Percentiles rank a stretch among this genome's conserved stretches.
phyloP scores from a whole-genome alignment of 768 basidiomycete species.

The Glaciozyma antarctica region DNA sequence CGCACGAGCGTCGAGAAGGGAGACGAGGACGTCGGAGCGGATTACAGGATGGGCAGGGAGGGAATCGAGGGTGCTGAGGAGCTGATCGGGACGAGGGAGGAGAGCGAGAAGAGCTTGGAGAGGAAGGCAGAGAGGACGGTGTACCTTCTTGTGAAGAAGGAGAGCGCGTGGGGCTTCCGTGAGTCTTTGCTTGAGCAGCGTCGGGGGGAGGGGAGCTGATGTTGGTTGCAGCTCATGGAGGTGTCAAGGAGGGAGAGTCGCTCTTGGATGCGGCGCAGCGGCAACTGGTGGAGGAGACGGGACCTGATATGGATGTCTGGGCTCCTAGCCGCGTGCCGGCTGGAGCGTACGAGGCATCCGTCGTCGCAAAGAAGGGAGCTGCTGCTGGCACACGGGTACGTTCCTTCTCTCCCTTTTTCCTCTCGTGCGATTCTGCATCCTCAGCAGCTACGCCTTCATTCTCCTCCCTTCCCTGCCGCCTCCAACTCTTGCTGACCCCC shows the following conservation, averaged over 20 bases:
- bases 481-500: background rate
- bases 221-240: slow-evolving; percentile 32
- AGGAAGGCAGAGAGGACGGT: slow-evolving; percentile 74
- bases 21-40: slow-evolving; percentile 46
- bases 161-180: slow-evolving; percentile 52
- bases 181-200: slow-evolving; percentile 1
- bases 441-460: background rate
- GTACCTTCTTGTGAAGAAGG: slow-evolving; percentile 65
- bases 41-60: slow-evolving; percentile 41
- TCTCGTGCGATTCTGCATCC: background rate
- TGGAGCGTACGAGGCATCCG: slow-evolving; percentile 55
- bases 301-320: slow-evolving; percentile 83
- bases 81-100: slow-evolving; percentile 38
- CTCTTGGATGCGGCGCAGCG: slow-evolving; percentile 58
- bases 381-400: slow-evolving; percentile 23
- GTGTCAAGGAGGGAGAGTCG: slow-evolving; percentile 24
- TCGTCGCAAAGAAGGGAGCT: slow-evolving; percentile 17
- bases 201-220: background rate
- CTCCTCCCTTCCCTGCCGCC: background rate
- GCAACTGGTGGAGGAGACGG: slow-evolving; percentile 61
- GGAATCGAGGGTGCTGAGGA: slow-evolving; percentile 48
- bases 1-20: slow-evolving; percentile 35
- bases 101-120: slow-evolving; percentile 66
- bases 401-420: background rate
- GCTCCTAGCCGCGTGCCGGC: slow-evolving; percentile 82